Base-by-base conservation (phyloP, 805 yeast genomes). In the Pichia californica region DNA sequence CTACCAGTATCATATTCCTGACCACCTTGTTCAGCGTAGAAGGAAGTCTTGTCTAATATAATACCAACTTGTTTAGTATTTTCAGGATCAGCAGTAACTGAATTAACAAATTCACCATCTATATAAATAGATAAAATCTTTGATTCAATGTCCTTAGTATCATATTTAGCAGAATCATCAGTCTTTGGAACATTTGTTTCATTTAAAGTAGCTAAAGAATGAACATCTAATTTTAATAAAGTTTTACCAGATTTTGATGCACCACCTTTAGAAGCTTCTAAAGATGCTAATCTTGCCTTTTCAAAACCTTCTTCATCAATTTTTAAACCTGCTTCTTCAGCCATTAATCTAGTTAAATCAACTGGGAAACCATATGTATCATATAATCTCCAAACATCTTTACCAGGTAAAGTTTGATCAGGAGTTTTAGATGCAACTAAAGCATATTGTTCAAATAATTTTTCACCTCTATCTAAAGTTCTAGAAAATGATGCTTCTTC, bases 351-450 rank as follows among this genome's bases (percentile, higher is more conserved):
- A 26, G 99, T 93, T 61, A 93, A 77, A 68, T 93, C 99, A 45
- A 88, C 97, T 31, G 99, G 99, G 84, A 93, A 93, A 46, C 99
- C 99, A 61, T 91, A 93, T 11, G 99, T 93, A 58, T 93, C 99
- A 58, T 93, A 93, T 56, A 93, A 73, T 69, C 99, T 80, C 99
- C 99, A 93, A 31, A 93, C 99, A 63, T 91, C 97, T 57, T 77
- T 82, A 63, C 99, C 99, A 38, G 85, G 77, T 50, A 93, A 74
- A 31, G 83, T 76, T 64, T 82, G 88, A 50, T 76, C 77, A 36
- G 84, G 82, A 25, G 83, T 74, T 57, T 81, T 78, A 40, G 83
- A 70, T 43, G 98, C 95, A 55, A 78, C 78, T 40, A 77, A 76
- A 36, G 97, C 96, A 58, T 91, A 93, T 62, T 85, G 86, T 68